Evolutionary conservation across 176 grass and related monocot genomes (phyloP).

Genomic region (Cenchrus purpureus): DNA sequence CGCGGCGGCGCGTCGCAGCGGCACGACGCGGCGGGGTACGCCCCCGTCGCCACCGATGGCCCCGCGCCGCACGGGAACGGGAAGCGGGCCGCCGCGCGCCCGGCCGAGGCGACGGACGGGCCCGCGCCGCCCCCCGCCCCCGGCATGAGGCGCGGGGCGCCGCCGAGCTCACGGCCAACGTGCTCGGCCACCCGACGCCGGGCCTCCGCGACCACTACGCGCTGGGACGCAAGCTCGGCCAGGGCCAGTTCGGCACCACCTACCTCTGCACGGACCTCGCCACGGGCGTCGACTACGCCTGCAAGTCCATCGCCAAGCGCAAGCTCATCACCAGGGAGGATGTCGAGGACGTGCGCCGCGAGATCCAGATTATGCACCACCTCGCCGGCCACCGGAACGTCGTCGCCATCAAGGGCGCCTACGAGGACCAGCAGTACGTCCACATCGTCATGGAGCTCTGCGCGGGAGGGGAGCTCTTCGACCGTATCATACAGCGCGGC

Average conservation of each 20-base stretch:
- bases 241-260: slow-evolving; percentile 95
- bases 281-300: slow-evolving; percentile 65
- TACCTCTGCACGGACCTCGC: slow-evolving; percentile 92
- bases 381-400: slow-evolving; percentile 87
- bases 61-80: slow-evolving; percentile 30
- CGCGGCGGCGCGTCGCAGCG: slow-evolving; percentile 53
- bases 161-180: slow-evolving; percentile 59
- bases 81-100: slow-evolving; percentile 39
- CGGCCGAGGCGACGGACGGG: not conserved
- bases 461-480: slow-evolving; percentile 89
- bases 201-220: slow-evolving; percentile 79
- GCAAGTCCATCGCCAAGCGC: slow-evolving; percentile 93
- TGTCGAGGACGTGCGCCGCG: slow-evolving; percentile 95
- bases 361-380: slow-evolving; percentile 99
- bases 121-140: slow-evolving; percentile 34
- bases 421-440: slow-evolving; percentile 75
- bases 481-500: slow-evolving; percentile 87
- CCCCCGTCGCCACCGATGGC: slow-evolving; percentile 36
- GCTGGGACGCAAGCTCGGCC: slow-evolving; percentile 85
- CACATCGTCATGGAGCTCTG: slow-evolving; percentile 99
- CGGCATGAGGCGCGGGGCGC: slow-evolving; percentile 54
- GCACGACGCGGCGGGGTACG: slow-evolving; percentile 45
- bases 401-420: slow-evolving; percentile 91
- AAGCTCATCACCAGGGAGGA: slow-evolving; percentile 93
- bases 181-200: slow-evolving; percentile 76